phyloP scores from a whole-genome alignment of 2,329 filamentous ascomycete species.

The Fusarium euwallaceae region DNA sequence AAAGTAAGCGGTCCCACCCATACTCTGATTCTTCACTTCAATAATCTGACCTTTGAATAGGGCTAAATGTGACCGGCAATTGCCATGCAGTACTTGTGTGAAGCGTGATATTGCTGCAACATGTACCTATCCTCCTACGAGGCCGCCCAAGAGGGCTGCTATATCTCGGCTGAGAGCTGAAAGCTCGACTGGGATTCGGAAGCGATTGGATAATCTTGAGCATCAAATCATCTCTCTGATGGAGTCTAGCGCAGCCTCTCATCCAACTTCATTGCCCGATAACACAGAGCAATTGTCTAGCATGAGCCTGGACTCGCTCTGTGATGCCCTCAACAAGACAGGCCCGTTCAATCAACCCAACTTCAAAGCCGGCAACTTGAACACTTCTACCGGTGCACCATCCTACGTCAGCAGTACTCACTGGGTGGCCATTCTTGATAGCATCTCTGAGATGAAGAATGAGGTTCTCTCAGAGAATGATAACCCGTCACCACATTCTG shows the following conservation, averaged over 20 bases:
- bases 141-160: not conserved
- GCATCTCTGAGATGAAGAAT: slow-evolving; percentile 16
- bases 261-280: not conserved
- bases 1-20: slow-evolving; percentile 2
- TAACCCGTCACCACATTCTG: not conserved
- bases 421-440: slow-evolving; percentile 11
- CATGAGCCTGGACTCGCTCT: not conserved
- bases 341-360: not conserved
- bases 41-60: not conserved
- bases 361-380: not conserved
- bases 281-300: not conserved
- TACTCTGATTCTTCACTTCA: not conserved
- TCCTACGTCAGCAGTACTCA: slow-evolving; percentile 13
- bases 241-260: not conserved
- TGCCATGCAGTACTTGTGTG: slow-evolving; percentile 6
- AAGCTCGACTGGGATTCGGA: not conserved
- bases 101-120: slow-evolving; percentile 8
- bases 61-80: slow-evolving; percentile 8
- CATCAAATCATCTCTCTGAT: slow-evolving; percentile 1
- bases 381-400: not conserved
- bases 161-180: not conserved
- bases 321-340: not conserved
- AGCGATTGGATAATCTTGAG: not conserved
- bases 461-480: not conserved
- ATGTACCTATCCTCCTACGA: not conserved